Evolutionary conservation across 768 basidiomycete genomes (phyloP), one percentile per base, ranked within the genome.

Genomic region (Albatrellus ellisii): DNA sequence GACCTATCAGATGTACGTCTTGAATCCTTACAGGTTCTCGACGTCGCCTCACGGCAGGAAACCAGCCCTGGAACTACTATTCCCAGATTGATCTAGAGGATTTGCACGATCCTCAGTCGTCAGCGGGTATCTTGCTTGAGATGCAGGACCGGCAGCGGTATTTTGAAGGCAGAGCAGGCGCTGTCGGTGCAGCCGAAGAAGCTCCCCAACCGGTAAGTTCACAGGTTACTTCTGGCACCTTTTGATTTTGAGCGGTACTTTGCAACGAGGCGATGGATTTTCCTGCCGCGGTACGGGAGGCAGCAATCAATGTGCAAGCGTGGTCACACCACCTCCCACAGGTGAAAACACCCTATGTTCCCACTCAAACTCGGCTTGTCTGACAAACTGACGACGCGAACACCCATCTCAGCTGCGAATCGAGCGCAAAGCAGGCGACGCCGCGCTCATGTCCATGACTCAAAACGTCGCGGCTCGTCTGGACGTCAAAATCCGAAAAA

Each of bases 81-180:
- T 55, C 62, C 18, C 75, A 86, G 54, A 80, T 98, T 41, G 85
- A 89, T 44, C 65, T 92, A 2, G 82, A 87, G 41, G 94, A 98
- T 54, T 66, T 98, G 21, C 79, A 78, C 50, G 81, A 80, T 36
- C 68, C 73, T 2, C 74, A 81, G 43, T 54, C 68, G 0, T 71
- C 81, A 0, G 54, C 62, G 17, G 86, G 86, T 2, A 83, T 95
- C 24, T 56, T 78, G 2, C 67, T 98, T 27, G 80, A 95, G 46
- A 90, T 95, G 78, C 79, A 83, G 59, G 85, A 86, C 51, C 72
- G 79, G 41, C 77, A 85, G 50, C 71, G 80, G 9, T 87, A 85
- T 55, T 91, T 87, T 45, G 85, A 89, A 54, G 82, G 77, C 4
- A 65, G 75, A 17, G 47, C 56, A n/a, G 47, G 46, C 32, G 39